phyloP scores from a whole-genome alignment of 768 basidiomycete genomes.

The Leccinum sublutescens region DNA sequence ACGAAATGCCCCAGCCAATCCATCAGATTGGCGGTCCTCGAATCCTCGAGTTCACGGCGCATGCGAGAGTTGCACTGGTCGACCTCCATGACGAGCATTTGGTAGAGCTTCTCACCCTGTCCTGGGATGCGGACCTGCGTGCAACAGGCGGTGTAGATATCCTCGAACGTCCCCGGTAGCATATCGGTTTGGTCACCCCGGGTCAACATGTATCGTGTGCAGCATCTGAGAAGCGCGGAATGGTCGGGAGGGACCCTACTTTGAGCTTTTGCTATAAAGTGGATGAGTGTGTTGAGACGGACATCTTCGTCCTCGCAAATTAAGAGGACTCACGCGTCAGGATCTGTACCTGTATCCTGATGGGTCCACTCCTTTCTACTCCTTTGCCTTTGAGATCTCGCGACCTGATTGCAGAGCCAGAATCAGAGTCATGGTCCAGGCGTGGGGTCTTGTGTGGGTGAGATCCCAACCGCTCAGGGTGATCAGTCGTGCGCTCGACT shows the following conservation, averaged over 20 bases:
- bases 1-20: constrained; percentile 63
- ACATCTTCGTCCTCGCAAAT: neutral
- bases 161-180: constrained; percentile 52
- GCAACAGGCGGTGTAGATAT: constrained; percentile 56
- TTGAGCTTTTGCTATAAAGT: constrained; percentile 10
- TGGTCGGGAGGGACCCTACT: constrained; percentile 7
- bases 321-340: constrained; percentile 33
- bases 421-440: constrained; percentile 64
- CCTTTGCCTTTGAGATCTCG: constrained; percentile 30
- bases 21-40: constrained; percentile 29
- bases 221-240: constrained; percentile 29
- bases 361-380: constrained; percentile 35
- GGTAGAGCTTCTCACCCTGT: constrained; percentile 58
- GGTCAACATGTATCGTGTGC: constrained; percentile 43
- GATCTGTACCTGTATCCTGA: constrained; percentile 48
- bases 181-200: constrained; percentile 29
- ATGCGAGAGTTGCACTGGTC: constrained; percentile 50
- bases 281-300: neutral
- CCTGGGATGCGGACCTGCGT: constrained; percentile 51
- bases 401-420: constrained; percentile 62
- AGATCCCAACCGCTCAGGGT: constrained; percentile 47
- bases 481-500: constrained; percentile 30
- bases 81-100: constrained; percentile 55
- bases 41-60: constrained; percentile 36
- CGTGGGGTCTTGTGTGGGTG: constrained; percentile 69